phyloP scores from a whole-genome alignment of 2,329 filamentous ascomycete genomes.

The Simplicillium aogashimaense region DNA sequence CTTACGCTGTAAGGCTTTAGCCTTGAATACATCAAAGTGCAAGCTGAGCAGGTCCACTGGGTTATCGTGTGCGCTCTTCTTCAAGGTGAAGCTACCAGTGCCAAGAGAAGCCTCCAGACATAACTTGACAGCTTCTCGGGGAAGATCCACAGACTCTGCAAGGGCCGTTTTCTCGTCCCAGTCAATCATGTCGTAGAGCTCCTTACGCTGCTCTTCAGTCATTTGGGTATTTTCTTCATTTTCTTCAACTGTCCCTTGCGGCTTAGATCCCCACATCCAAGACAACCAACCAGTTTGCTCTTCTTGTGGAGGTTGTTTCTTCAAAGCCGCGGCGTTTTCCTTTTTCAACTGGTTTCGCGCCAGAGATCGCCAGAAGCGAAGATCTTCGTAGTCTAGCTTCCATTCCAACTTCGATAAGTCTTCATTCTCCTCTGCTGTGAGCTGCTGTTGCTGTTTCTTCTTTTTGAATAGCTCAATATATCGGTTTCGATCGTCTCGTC shows the following conservation, averaged over 20 bases:
- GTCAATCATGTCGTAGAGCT: slow-evolving; percentile 94
- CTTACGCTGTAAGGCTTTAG: slow-evolving; percentile 78
- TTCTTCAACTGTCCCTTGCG: slow-evolving; percentile 47
- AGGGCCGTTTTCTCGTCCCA: slow-evolving; percentile 95
- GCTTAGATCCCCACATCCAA: slow-evolving; percentile 84
- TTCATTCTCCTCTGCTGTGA: slow-evolving; percentile 59
- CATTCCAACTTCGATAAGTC: slow-evolving; percentile 70
- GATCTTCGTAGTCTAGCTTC: slow-evolving; percentile 87
- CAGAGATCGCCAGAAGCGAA: slow-evolving; percentile 93
- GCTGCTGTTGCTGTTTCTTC: slow-evolving; percentile 64
- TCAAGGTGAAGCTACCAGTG: slow-evolving; percentile 91
- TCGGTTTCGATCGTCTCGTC: slow-evolving; percentile 74
- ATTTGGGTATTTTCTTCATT: slow-evolving; percentile 70
- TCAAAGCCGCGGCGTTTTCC: slow-evolving; percentile 85
- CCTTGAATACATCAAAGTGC: slow-evolving; percentile 90
- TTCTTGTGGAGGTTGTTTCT: slow-evolving; percentile 41
- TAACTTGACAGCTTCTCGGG: slow-evolving; percentile 84
- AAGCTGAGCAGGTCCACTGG: slow-evolving; percentile 76
- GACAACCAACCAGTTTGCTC: slow-evolving; percentile 79
- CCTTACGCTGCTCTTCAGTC: slow-evolving; percentile 90
- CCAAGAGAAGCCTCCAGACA: slow-evolving; percentile 88
- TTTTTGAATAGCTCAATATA: slow-evolving; percentile 98
- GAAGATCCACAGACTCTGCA: slow-evolving; percentile 77
- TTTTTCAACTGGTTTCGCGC: slow-evolving; percentile 92
- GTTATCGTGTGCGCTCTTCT: slow-evolving; percentile 53